Evolutionary conservation across 768 basidiomycete species (phyloP).

Genomic region (Filobasidium floriforme): DNA sequence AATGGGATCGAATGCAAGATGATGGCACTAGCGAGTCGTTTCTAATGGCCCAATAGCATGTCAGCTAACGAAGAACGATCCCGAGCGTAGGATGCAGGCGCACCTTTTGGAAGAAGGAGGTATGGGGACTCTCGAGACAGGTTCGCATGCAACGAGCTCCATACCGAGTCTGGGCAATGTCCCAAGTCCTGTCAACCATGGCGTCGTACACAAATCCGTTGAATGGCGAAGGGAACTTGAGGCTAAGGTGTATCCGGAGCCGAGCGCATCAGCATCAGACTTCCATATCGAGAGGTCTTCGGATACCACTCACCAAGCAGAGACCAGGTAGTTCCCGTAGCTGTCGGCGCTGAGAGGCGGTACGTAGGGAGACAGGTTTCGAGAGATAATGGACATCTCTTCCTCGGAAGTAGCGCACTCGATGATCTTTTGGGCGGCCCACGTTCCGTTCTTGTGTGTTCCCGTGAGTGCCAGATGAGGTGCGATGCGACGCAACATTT

Average conservation of each 20-base stretch:
- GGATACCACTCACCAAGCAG: constrained; percentile 26
- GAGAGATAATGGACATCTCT: constrained; percentile 74
- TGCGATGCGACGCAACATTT: constrained; percentile 86
- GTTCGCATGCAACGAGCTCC: constrained; percentile 97
- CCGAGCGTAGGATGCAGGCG: constrained; percentile 12
- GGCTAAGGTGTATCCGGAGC: constrained; percentile 48
- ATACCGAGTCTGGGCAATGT: constrained; percentile 93
- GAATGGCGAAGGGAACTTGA: constrained; percentile 78
- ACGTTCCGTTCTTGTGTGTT: constrained; percentile 98
- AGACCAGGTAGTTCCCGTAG: constrained; percentile 48
- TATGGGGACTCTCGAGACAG: constrained; percentile 82
- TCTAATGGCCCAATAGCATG: constrained; percentile 43
- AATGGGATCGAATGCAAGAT: constrained; percentile 95
- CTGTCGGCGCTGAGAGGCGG: constrained; percentile 87
- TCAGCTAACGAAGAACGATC: not conserved
- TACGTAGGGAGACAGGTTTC: constrained; percentile 79
- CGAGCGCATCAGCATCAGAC: constrained; percentile 46
- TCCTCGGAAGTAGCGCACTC: constrained; percentile 84
- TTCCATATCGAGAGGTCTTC: constrained; percentile 45
- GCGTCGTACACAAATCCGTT: constrained; percentile 97
- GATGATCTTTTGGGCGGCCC: constrained; percentile 99
- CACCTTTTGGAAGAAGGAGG: constrained; percentile 73
- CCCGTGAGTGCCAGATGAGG: constrained; percentile 96
- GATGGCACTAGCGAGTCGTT: constrained; percentile 86
- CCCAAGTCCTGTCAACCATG: constrained; percentile 95